A percentile compares a stretch with the other conserved stretches of the same genome.
These are phyloP conservation scores for Bruguiera hainesii DNA, from an alignment of 441 rosid species.

Conservation along the genomic window DNA sequence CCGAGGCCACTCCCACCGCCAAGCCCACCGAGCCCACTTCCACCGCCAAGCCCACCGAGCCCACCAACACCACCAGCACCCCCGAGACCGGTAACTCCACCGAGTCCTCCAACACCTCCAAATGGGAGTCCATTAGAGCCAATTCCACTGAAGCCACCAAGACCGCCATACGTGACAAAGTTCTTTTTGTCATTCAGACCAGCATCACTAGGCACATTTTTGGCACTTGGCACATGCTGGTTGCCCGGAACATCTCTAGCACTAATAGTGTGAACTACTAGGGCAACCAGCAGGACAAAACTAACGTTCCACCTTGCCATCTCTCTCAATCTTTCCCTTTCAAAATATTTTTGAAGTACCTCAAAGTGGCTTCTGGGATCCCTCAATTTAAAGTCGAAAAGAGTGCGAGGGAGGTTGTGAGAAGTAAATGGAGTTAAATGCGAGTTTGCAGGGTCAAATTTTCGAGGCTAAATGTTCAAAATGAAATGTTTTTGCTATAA, in stretches of 20 bases:
- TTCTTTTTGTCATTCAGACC: slow-evolving; percentile 62
- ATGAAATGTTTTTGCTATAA: background rate
- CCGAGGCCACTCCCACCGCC: background rate
- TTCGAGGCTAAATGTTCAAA: background rate
- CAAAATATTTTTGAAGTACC: background rate
- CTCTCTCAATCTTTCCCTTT: background rate
- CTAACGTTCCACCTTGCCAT: slow-evolving; percentile 24
- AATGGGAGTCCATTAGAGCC: slow-evolving; percentile 14
- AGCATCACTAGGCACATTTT: slow-evolving; percentile 18
- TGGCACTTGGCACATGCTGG: background rate
- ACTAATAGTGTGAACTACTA: slow-evolving; percentile 22
- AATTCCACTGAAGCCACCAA: slow-evolving; percentile 45
- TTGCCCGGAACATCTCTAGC: slow-evolving; percentile 30
- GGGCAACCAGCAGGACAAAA: slow-evolving; percentile 27
- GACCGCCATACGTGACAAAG: slow-evolving; percentile 47
- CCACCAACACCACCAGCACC: slow-evolving; percentile 22
- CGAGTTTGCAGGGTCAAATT: background rate
- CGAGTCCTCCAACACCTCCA: slow-evolving; percentile 17
- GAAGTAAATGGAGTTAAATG: slow-evolving; percentile 42
- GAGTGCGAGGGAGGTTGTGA: slow-evolving; percentile 27
- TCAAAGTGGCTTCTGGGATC: slow-evolving; percentile 1
- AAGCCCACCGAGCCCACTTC: slow-evolving; percentile 1
- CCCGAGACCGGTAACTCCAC: slow-evolving; percentile 26
- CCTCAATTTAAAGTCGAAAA: slow-evolving; percentile 35
- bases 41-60: slow-evolving; percentile 13